Evolutionary conservation across 495 filamentous ascomycete genomes (phyloP).

Genomic region (Hyphodiscus hymeniophilus): DNA sequence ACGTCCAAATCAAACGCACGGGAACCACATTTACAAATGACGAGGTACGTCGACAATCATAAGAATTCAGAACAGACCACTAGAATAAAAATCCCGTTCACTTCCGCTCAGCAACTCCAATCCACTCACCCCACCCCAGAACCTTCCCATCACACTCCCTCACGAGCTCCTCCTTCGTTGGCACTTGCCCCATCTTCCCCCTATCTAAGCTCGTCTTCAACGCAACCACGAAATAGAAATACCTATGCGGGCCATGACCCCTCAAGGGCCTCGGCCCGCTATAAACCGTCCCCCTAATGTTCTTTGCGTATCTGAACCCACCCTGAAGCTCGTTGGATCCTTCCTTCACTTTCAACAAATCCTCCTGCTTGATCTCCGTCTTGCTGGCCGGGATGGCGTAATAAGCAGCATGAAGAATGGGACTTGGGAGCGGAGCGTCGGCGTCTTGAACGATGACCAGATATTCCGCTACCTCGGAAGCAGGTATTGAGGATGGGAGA

Average conservation of each 20-base stretch:
- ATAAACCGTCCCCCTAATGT: slow-evolving; percentile 28
- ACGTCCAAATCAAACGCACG: no score
- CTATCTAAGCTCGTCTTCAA: slow-evolving; percentile 26
- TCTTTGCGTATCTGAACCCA: slow-evolving; percentile 33
- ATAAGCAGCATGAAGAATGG: slow-evolving; percentile 38
- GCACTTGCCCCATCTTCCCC: slow-evolving; percentile 24
- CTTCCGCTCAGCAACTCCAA: slow-evolving; percentile 37
- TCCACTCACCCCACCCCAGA: slow-evolving; percentile 43
- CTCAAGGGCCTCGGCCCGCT: slow-evolving; percentile 26
- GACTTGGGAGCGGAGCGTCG: slow-evolving; percentile 37
- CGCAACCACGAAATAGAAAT: slow-evolving; percentile 41
- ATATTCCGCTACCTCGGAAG: slow-evolving; percentile 31
- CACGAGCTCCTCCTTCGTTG: slow-evolving; percentile 27
- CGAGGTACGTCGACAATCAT: no score
- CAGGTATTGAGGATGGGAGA: slow-evolving; percentile 22
- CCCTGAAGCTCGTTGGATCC: slow-evolving; percentile 24
- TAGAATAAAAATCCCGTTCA: slow-evolving; percentile 8
- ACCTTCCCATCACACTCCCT: slow-evolving; percentile 33
- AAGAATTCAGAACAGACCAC: no score
- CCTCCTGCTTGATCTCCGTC: slow-evolving; percentile 23
- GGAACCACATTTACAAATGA: no score
- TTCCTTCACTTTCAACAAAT: slow-evolving; percentile 22
- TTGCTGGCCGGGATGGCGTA: slow-evolving; percentile 28
- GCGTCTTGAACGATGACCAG: slow-evolving; percentile 42
- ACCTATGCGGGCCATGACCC: slow-evolving; percentile 35